Evolutionary conservation across 768 basidiomycete species (phyloP).

Genomic region (Piloderma croceum): DNA sequence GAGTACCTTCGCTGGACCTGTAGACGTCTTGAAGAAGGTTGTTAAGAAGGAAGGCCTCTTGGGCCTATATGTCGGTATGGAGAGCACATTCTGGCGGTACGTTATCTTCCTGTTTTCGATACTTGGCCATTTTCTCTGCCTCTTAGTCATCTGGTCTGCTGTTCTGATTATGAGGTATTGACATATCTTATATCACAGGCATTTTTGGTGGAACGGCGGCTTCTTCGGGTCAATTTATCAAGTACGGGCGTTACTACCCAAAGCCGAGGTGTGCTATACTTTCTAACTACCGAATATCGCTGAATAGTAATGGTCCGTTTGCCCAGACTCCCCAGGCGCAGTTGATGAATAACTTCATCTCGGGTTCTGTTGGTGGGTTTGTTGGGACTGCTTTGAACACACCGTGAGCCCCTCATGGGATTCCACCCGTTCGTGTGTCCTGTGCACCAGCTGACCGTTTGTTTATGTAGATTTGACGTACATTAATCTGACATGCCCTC

Average conservation of each 20-base stretch:
- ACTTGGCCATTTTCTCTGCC: slow-evolving; percentile 5
- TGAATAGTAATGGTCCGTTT: background rate
- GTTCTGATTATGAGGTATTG: no score
- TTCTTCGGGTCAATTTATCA: slow-evolving; percentile 94
- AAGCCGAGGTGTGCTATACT: slow-evolving; percentile 62
- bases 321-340: slow-evolving; percentile 57
- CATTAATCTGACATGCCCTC: no score
- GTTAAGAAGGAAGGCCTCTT: slow-evolving; percentile 73
- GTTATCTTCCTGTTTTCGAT: slow-evolving; percentile 39
- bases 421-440: no score
- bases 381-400: slow-evolving; percentile 90
- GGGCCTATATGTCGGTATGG: slow-evolving; percentile 92
- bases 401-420: slow-evolving; percentile 47
- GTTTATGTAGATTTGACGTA: slow-evolving; percentile 42
- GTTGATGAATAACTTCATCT: slow-evolving; percentile 87
- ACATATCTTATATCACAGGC: slow-evolving; percentile 37
- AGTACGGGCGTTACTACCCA: slow-evolving; percentile 73
- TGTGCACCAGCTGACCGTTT: no score
- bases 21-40: slow-evolving; percentile 83
- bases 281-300: background rate
- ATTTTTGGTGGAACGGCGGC: slow-evolving; percentile 90
- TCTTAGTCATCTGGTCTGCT: background rate
- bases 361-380: slow-evolving; percentile 86
- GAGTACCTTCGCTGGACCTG: slow-evolving; percentile 84
- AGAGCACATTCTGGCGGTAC: slow-evolving; percentile 95